Conservation (phyloP, 2,329 filamentous ascomycete species). For the Exophiala bonariae region DNA sequence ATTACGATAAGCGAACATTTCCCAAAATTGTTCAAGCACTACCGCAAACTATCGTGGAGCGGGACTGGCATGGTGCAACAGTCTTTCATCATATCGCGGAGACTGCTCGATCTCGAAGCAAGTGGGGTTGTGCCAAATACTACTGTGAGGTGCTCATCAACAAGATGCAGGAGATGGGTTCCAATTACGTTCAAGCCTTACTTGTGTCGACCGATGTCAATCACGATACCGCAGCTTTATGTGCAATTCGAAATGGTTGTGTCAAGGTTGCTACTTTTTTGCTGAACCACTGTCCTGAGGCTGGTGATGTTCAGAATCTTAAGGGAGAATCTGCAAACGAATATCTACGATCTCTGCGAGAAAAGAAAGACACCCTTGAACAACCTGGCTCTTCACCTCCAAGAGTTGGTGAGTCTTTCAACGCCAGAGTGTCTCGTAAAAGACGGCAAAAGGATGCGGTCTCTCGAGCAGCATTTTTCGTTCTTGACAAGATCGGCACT, state of each 20-base stretch:
- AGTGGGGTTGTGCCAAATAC: slow-evolving; percentile 85
- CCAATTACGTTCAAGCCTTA: slow-evolving; percentile 73
- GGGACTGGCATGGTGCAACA: slow-evolving; percentile 79
- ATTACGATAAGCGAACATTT: slow-evolving; percentile 90
- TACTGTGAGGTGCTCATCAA: slow-evolving; percentile 91
- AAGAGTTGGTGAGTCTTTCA: slow-evolving; percentile 34
- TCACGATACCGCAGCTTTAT: slow-evolving; percentile 87
- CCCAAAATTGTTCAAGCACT: slow-evolving; percentile 80
- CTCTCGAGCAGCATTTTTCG: slow-evolving; percentile 66
- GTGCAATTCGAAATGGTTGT: slow-evolving; percentile 82
- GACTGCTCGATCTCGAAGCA: slow-evolving; percentile 81
- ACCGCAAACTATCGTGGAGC: slow-evolving; percentile 74
- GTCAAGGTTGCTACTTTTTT: slow-evolving; percentile 69
- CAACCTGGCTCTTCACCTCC: slow-evolving; percentile 68
- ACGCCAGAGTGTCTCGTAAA: slow-evolving; percentile 18
- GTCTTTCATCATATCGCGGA: slow-evolving; percentile 93
- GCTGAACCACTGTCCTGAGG: slow-evolving; percentile 72
- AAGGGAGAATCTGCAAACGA: slow-evolving; percentile 82
- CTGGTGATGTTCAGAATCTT: slow-evolving; percentile 77
- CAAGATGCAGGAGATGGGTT: slow-evolving; percentile 75
- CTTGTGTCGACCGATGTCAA: slow-evolving; percentile 81
- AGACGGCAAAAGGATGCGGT: slow-evolving; percentile 36
- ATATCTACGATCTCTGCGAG: slow-evolving; percentile 68
- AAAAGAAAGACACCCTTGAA: slow-evolving; percentile 28
- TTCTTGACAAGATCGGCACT: slow-evolving; percentile 68